Evolutionary conservation across 2,329 filamentous ascomycete genomes (phyloP).

Genomic region (Talaromyces sp.): DNA sequence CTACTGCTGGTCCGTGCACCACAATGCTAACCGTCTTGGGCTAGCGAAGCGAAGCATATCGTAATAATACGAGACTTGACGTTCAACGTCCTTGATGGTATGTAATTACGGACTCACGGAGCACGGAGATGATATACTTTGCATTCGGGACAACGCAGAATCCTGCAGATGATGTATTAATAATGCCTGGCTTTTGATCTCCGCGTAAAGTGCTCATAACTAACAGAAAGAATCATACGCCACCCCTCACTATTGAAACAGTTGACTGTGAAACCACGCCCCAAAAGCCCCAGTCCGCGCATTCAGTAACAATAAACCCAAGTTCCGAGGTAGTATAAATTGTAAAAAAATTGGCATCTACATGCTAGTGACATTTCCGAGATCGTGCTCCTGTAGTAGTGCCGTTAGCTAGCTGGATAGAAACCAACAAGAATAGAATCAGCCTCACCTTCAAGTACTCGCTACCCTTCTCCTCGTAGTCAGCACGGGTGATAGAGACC

Average conservation of each 20-base stretch:
- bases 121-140: no score
- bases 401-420: constrained; percentile 10
- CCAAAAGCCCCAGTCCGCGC: no score
- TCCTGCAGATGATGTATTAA: neutral
- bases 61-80: neutral
- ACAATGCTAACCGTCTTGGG: neutral
- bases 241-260: neutral
- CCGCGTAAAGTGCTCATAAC: neutral
- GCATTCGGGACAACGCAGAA: neutral
- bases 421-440: neutral
- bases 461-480: constrained; percentile 85
- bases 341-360: neutral
- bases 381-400: constrained; percentile 29
- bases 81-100: no score
- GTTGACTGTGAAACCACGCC: neutral
- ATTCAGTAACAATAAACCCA: neutral
- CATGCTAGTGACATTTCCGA: constrained; percentile 27
- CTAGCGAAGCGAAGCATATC: neutral
- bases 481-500: constrained; percentile 68
- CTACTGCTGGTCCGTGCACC: neutral
- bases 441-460: constrained; percentile 77
- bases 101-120: no score
- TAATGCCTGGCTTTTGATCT: neutral
- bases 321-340: neutral
- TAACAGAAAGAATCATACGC: neutral